These are phyloP conservation scores for Dysphania ambrosioides DNA, from an alignment of 148 eudicot species.

Conservation along the genomic window DNA sequence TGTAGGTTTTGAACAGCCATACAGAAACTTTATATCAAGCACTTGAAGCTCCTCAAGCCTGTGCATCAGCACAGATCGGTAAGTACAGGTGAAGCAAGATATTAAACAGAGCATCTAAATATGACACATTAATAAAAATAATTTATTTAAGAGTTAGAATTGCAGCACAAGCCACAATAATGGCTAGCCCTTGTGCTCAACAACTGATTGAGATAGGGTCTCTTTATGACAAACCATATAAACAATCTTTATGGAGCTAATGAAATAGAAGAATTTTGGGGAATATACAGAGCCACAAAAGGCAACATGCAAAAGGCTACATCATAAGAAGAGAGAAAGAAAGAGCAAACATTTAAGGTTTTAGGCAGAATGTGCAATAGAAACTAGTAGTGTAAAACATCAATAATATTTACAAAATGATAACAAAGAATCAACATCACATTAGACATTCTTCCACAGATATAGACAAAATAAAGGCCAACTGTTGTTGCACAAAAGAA, in stretches of 20 bases:
- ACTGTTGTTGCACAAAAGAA: background rate
- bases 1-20: slow-evolving; percentile 84
- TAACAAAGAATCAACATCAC: background rate
- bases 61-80: slow-evolving; percentile 25
- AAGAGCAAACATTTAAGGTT: background rate
- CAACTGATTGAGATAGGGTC: background rate
- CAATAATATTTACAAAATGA: background rate
- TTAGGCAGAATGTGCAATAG: background rate
- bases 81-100: background rate
- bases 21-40: slow-evolving; percentile 93
- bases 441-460: background rate
- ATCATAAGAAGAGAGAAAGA: background rate
- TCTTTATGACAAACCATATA: background rate
- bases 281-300: background rate
- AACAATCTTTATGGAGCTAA: background rate
- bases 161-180: background rate
- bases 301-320: background rate
- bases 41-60: slow-evolving; percentile 99
- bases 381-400: background rate
- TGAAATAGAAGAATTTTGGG: background rate
- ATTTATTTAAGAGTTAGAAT: background rate
- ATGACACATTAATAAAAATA: background rate
- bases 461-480: background rate
- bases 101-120: background rate
- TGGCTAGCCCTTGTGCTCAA: background rate